Conservation (phyloP, 352 stramenopile species). For the Aphanomyces cochlioides region DNA sequence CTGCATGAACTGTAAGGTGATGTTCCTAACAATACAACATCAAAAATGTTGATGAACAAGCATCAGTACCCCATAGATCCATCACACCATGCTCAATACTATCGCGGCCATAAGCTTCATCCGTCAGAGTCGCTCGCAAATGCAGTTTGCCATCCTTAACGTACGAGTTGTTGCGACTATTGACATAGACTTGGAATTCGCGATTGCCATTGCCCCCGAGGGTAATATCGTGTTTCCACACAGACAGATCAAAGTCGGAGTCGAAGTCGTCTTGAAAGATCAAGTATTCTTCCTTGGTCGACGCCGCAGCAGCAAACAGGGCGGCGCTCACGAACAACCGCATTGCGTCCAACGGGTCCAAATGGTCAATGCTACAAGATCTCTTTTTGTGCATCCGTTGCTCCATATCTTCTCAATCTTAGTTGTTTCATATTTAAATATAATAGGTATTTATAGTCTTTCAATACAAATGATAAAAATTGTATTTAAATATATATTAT, state of each 20-base stretch:
- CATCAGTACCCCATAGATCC: conserved; percentile 21
- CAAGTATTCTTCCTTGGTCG: conserved; percentile 22
- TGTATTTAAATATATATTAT: not conserved
- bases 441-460: not conserved
- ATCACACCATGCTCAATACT: conserved; percentile 14
- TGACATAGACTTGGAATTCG: conserved; percentile 27
- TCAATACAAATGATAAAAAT: not conserved
- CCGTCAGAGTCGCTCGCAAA: conserved; percentile 20
- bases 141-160: conserved; percentile 27
- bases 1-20: conserved; percentile 26
- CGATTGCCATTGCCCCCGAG: conserved; percentile 25
- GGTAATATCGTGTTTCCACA: conserved; percentile 28
- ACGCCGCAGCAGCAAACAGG: not conserved
- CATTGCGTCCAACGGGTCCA: not conserved
- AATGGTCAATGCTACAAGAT: too few species aligned
- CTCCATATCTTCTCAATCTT: not conserved
- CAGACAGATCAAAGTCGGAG: conserved; percentile 12
- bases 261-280: conserved; percentile 28
- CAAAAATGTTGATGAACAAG: not conserved
- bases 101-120: conserved; percentile 20
- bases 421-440: not conserved
- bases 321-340: not conserved
- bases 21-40: conserved; percentile 2
- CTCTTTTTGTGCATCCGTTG: not conserved
- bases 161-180: conserved; percentile 30